Percentiles rank a stretch among this genome's conserved stretches.
Conservation (phyloP, 495 filamentous ascomycete species). For the Penicillium ucsense region DNA sequence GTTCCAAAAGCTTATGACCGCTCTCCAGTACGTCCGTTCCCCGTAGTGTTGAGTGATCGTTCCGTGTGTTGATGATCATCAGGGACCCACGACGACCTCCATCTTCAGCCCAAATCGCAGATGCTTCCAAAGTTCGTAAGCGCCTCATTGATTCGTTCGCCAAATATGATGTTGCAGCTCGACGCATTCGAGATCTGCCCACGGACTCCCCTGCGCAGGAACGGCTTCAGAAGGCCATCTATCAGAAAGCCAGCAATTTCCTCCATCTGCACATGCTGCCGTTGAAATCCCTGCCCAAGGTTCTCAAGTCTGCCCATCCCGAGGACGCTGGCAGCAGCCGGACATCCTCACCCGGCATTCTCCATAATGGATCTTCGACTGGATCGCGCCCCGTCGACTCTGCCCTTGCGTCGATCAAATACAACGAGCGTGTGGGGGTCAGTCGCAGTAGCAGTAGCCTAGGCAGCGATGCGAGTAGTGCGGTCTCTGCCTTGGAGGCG, state of each 20-base stretch:
- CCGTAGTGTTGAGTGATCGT: not conserved
- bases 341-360: slow-evolving; percentile 27
- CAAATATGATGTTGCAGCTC: slow-evolving; percentile 80
- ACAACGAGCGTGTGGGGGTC: slow-evolving; percentile 34
- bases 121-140: slow-evolving; percentile 85
- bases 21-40: slow-evolving; percentile 45
- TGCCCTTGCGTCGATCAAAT: slow-evolving; percentile 50
- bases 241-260: slow-evolving; percentile 74
- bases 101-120: slow-evolving; percentile 62
- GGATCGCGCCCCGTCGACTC: slow-evolving; percentile 33
- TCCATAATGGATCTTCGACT: slow-evolving; percentile 15
- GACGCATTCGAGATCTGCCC: slow-evolving; percentile 71
- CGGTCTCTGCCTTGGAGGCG: slow-evolving; percentile 62
- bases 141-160: slow-evolving; percentile 83
- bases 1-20: slow-evolving; percentile 70
- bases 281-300: slow-evolving; percentile 72
- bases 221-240: slow-evolving; percentile 73
- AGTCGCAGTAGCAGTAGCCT: slow-evolving; percentile 48
- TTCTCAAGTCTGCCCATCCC: slow-evolving; percentile 62
- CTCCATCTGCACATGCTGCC: slow-evolving; percentile 89
- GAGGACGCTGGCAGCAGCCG: slow-evolving; percentile 19
- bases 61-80: slow-evolving; percentile 13
- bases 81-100: slow-evolving; percentile 66
- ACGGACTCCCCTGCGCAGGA: slow-evolving; percentile 62
- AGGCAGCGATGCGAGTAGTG: slow-evolving; percentile 51